Evolutionary conservation across 768 basidiomycete genomes (phyloP), one percentile per base, ranked within the genome.

Genomic region (Thelephora aurantiotincta): DNA sequence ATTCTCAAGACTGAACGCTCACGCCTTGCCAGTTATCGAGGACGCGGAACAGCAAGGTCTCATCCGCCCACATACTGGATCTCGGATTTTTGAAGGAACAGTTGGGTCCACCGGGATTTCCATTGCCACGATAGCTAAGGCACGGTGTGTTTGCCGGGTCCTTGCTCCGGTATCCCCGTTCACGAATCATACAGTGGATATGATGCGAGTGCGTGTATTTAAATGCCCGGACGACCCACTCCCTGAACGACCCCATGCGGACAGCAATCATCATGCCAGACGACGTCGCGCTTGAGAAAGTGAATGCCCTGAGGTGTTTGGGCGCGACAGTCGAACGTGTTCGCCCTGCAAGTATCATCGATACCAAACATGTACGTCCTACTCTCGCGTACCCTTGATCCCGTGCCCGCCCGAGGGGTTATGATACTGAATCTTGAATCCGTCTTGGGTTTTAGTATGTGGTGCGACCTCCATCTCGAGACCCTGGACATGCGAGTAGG

Each of bases 81-180:
- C 88, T 0, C 78, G 88, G 6, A 91, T 99, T 35, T 99, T 98
- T 49, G 96, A 98, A 62, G 96, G 96, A 3, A 99, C 94, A 0
- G 89, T 94, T 3, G 96, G 90, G 6, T 92, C 89, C 0, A 96
- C 92, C 0, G 92, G 96, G 5, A 98, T 98, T 48, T 96, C 92
- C 1, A 81, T 99, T 45, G 94, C 96, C 0, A 96, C 87, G 2
- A 85, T 99, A 45, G 86, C 91, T 1, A 74, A 75, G 53, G 91
- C 92, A 11, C 80, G 83, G 90, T 87, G 54, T 44, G 74, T 55
- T 34, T 9, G 26, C 9, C 26, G 26, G 9, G 9, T 30, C 26
- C 26, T 9, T 22, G 23, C n/a, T 33, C 33, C 5, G 50, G 12
- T 48, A 42, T 33, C n/a, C 11, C 33, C 13, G 35, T 34, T 26